Percentiles rank a stretch among this genome's conserved stretches.
Evolutionary conservation across 352 stramenopile species (phyloP).

Genomic region (Bremia lactucae): DNA sequence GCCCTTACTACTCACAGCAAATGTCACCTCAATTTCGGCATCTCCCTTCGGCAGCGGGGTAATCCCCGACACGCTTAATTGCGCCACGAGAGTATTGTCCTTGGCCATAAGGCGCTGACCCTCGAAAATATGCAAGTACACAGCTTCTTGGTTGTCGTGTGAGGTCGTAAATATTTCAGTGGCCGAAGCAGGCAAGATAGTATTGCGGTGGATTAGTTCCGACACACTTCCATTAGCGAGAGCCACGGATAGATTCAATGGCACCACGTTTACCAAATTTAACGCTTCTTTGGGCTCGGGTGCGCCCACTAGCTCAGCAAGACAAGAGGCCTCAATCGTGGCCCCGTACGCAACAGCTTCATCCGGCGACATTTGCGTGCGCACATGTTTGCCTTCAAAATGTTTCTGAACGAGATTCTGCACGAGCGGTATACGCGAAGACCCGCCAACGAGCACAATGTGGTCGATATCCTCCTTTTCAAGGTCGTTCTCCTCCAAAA

Average conservation of each 20-base stretch:
- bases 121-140: constrained; percentile 91
- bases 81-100: constrained; percentile 90
- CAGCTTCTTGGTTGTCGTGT: constrained; percentile 83
- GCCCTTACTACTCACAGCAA: constrained; percentile 87
- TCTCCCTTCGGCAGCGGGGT: constrained; percentile 83
- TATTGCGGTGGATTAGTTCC: constrained; percentile 87
- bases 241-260: constrained; percentile 87
- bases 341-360: constrained; percentile 87
- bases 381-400: constrained; percentile 77
- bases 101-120: constrained; percentile 95
- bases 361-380: constrained; percentile 82
- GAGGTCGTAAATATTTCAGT: constrained; percentile 86
- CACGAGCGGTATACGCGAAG: constrained; percentile 95
- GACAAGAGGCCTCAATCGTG: constrained; percentile 69
- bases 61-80: constrained; percentile 86
- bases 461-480: constrained; percentile 89
- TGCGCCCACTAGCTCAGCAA: constrained; percentile 57
- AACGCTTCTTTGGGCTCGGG: constrained; percentile 47
- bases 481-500: constrained; percentile 63
- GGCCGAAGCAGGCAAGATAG: constrained; percentile 75
- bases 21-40: constrained; percentile 88
- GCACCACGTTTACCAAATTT: constrained; percentile 87
- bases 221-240: constrained; percentile 88
- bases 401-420: constrained; percentile 73
- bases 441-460: constrained; percentile 94